Conservation (phyloP, 768 basidiomycete genomes). For the Naganishia randhawae region DNA sequence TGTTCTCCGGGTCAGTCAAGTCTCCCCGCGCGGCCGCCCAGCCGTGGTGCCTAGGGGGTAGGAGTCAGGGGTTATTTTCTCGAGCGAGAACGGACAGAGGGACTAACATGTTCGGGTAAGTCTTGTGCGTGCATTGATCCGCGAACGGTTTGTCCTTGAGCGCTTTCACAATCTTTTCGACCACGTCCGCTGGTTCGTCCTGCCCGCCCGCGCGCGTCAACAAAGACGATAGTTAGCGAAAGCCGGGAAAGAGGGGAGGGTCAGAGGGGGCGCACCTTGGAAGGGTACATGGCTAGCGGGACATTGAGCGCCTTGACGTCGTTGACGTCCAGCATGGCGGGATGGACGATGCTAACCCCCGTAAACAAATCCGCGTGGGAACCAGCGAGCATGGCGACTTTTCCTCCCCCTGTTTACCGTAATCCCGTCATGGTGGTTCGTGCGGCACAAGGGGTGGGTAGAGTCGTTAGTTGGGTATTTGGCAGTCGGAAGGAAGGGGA, state of each 20-base stretch:
- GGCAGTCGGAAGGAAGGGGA: too few species aligned
- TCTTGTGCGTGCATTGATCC: constrained; percentile 56
- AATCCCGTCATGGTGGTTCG: constrained; percentile 29
- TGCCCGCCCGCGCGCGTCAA: not conserved
- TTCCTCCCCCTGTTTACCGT: constrained; percentile 46
- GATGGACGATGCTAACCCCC: constrained; percentile 54
- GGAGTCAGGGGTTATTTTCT: constrained; percentile 30
- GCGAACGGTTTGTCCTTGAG: constrained; percentile 58
- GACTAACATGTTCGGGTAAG: constrained; percentile 54
- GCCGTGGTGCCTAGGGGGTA: constrained; percentile 58
- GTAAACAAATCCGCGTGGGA: constrained; percentile 49
- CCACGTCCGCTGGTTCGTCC: constrained; percentile 42
- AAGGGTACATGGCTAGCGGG: constrained; percentile 50
- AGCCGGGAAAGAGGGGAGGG: not conserved
- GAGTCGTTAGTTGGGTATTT: too few species aligned
- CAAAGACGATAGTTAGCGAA: not conserved
- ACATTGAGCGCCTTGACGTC: constrained; percentile 39
- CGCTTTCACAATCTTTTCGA: constrained; percentile 56
- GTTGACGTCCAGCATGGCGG: constrained; percentile 46
- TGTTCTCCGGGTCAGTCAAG: constrained; percentile 59
- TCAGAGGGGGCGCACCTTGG: constrained; percentile 45
- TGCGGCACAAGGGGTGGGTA: not conserved
- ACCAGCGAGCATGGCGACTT: constrained; percentile 38
- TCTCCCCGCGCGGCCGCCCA: constrained; percentile 63
- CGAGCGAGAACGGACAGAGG: constrained; percentile 40